A percentile compares a stretch with the other conserved stretches of the same genome.
Evolutionary conservation across 371 early-diverging fungal genomes (phyloP).

Genomic region (Gilbertella persicaria): DNA sequence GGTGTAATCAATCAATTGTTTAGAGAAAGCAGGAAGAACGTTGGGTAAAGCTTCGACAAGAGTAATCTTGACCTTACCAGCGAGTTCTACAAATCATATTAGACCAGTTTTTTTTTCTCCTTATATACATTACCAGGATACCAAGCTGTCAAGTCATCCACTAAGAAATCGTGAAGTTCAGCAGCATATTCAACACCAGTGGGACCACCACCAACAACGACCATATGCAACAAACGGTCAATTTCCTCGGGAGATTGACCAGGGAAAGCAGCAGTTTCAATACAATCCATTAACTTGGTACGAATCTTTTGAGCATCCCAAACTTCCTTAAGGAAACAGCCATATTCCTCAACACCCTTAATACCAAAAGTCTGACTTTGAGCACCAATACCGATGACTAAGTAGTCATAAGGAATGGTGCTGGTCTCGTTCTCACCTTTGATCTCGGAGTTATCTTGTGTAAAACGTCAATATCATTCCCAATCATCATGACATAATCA

Average conservation of each 20-base stretch:
- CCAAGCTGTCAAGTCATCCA: slow-evolving; percentile 83
- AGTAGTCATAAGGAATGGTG: slow-evolving; percentile 81
- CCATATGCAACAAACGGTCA: slow-evolving; percentile 87
- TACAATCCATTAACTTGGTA: slow-evolving; percentile 82
- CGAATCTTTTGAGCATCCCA: slow-evolving; percentile 93
- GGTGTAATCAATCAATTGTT: slow-evolving; percentile 89
- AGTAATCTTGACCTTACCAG: slow-evolving; percentile 87
- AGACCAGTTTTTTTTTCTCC: too few species aligned
- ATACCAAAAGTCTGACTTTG: slow-evolving; percentile 92
- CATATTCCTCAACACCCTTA: slow-evolving; percentile 81
- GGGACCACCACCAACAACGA: slow-evolving; percentile 96
- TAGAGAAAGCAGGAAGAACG: slow-evolving; percentile 91
- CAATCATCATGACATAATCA: slow-evolving; percentile 1
- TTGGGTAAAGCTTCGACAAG: slow-evolving; percentile 88
- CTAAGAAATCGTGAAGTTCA: slow-evolving; percentile 91
- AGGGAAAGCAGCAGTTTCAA: slow-evolving; percentile 89
- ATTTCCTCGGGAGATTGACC: slow-evolving; percentile 76
- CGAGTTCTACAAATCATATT: slow-evolving; percentile 57
- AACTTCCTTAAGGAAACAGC: slow-evolving; percentile 87
- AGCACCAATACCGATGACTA: slow-evolving; percentile 90
- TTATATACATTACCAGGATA: slow-evolving; percentile 81
- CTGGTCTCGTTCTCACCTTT: slow-evolving; percentile 63
- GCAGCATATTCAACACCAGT: slow-evolving; percentile 96
- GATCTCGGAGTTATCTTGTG: slow-evolving; percentile 68
- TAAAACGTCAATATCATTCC: slow-evolving; percentile 18